phyloP scores from a whole-genome alignment of 441 rosid genomes.

The Pelargonium citronellum region DNA sequence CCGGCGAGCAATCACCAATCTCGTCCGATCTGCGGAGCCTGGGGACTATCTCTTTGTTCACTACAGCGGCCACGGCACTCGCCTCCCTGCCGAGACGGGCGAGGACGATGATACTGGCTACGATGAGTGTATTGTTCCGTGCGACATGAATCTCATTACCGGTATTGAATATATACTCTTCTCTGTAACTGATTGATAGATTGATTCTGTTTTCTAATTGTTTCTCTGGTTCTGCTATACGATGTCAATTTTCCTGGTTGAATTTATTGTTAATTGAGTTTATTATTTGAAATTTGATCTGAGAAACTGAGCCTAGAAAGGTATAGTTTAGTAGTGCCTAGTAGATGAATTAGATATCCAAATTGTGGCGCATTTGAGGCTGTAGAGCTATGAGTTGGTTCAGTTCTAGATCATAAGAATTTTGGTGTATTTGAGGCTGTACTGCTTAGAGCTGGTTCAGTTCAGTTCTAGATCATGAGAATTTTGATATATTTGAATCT shows the following conservation, averaged over 20 bases:
- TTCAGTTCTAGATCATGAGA: too few species aligned
- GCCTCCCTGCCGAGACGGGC: slow-evolving; percentile 95
- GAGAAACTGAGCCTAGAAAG: too few species aligned
- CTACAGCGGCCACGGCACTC: slow-evolving; percentile 90
- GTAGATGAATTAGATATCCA: too few species aligned
- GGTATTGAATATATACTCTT: slow-evolving; percentile 30
- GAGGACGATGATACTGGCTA: slow-evolving; percentile 93
- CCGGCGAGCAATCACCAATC: slow-evolving; percentile 47
- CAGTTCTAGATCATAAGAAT: too few species aligned
- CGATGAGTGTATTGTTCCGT: slow-evolving; percentile 91
- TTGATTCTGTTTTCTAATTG: not conserved
- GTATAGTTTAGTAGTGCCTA: too few species aligned
- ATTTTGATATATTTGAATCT: too few species aligned
- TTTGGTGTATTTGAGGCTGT: too few species aligned
- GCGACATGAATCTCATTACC: slow-evolving; percentile 90
- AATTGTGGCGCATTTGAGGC: too few species aligned
- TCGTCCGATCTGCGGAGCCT: slow-evolving; percentile 47
- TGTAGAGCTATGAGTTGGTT: too few species aligned
- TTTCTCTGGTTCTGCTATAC: not conserved
- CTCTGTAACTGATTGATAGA: not conserved
- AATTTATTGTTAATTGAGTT: not conserved
- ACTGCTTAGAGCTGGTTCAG: too few species aligned
- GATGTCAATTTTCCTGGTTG: not conserved
- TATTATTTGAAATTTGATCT: too few species aligned
- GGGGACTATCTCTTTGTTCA: slow-evolving; percentile 73